phyloP scores from a whole-genome alignment of 768 basidiomycete genomes.

The Punctularia strigosozonata region DNA sequence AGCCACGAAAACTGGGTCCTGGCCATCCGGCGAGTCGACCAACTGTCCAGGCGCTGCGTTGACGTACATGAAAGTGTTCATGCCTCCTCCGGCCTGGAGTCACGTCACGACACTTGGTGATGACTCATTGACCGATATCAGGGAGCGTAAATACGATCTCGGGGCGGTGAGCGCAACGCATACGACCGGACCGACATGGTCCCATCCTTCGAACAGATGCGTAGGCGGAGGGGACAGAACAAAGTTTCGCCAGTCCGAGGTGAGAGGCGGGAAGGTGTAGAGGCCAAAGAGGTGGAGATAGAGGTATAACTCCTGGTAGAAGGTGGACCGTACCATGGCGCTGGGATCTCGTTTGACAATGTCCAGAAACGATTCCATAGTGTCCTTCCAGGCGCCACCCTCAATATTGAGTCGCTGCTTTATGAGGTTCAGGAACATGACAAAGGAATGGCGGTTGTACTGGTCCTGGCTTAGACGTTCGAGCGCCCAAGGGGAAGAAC shows the following conservation, averaged over 20 bases:
- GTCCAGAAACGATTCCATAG: conserved; percentile 1
- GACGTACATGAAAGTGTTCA: too few species aligned
- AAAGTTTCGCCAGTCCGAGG: not conserved
- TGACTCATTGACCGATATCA: too few species aligned
- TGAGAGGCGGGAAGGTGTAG: not conserved
- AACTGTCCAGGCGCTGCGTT: too few species aligned
- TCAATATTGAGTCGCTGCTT: not conserved
- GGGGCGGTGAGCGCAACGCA: not conserved
- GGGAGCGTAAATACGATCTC: not conserved
- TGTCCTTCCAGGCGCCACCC: conserved; percentile 1
- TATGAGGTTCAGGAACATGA: conserved; percentile 2
- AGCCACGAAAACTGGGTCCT: too few species aligned
- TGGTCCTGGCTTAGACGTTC: conserved; percentile 6
- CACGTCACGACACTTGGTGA: too few species aligned
- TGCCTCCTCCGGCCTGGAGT: too few species aligned
- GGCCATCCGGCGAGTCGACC: too few species aligned
- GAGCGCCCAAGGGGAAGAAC: not conserved
- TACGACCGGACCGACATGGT: not conserved
- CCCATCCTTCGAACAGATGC: not conserved
- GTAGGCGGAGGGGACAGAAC: not conserved
- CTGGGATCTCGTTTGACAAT: not conserved
- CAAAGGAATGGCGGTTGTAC: conserved; percentile 4
- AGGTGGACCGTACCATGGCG: conserved; percentile 1
- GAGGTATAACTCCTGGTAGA: conserved; percentile 5
- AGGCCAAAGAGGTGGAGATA: conserved; percentile 5